A percentile compares a stretch with the other conserved stretches of the same genome.
Conservation (phyloP, 495 filamentous ascomycete genomes). For the Aspergillus sparsus region DNA sequence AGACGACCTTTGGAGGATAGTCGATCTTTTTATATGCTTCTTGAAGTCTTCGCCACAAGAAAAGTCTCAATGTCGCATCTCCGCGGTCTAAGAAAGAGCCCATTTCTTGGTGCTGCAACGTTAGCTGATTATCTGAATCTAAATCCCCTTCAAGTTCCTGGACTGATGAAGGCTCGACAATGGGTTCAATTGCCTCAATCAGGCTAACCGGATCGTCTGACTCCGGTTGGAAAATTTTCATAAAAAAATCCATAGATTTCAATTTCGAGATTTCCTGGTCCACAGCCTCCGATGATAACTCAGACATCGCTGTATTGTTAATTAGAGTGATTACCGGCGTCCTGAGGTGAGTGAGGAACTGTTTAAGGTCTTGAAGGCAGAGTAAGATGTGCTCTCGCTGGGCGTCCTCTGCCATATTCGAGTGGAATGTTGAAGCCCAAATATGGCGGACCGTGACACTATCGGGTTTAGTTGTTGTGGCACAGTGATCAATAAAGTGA, state of each 20-base stretch:
- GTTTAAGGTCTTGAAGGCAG: conserved; percentile 74
- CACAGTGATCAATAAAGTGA: conserved; percentile 44
- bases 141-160: conserved; percentile 29
- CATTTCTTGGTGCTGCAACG: conserved; percentile 63
- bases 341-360: conserved; percentile 41
- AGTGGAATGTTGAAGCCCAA: conserved; percentile 79
- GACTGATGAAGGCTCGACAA: conserved; percentile 74
- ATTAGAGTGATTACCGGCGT: conserved; percentile 62
- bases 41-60: conserved; percentile 83
- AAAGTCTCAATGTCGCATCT: conserved; percentile 75
- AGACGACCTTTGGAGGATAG: conserved; percentile 82
- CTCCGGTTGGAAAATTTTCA: conserved; percentile 70
- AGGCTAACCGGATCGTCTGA: conserved; percentile 71
- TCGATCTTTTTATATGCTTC: conserved; percentile 83
- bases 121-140: conserved; percentile 19
- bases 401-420: conserved; percentile 66
- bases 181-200: conserved; percentile 90
- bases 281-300: conserved; percentile 76
- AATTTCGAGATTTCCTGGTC: conserved; percentile 89
- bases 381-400: conserved; percentile 75
- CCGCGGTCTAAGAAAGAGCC: conserved; percentile 79
- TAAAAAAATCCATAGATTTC: conserved; percentile 95
- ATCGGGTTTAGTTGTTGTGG: conserved; percentile 28
- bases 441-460: conserved; percentile 62
- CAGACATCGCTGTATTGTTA: conserved; percentile 87